Base-by-base conservation (phyloP, 257 asterid genomes). In the Phtheirospermum japonicum region DNA sequence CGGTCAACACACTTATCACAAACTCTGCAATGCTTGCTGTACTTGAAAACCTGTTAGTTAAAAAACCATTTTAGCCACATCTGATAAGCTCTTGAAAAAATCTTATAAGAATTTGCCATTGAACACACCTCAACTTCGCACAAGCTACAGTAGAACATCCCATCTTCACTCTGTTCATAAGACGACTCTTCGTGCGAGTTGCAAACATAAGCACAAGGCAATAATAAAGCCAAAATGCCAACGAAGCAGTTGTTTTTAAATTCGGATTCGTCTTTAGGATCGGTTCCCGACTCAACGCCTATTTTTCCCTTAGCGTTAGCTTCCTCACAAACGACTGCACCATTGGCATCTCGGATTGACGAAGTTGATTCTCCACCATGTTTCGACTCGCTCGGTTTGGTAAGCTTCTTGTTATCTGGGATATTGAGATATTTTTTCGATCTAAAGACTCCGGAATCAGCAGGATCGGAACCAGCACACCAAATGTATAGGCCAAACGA, bases 21-120 rank as follows among this genome's bases (percentile, higher is more conserved):
- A 26, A 92, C 97, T 79, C 99, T 82, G 57, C 99, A 92, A 64
- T 92, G 99, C 85, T 92, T 92, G 88, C 99, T 92, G 82, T 85
- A 89, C 79, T 87, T 93, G 75, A 72, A 87, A 70, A 93, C 99
- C 99, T 93, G 83, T 69, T 72, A 76, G 62, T 73, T 33, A 13
- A 45, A 17, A 12, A 73, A 43, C 6, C 19, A 31, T n/a, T 63
- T 64, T 46, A 45, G n/a, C n/a, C n/a, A n/a, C n/a, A n/a, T n/a
- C n/a, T n/a, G n/a, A n/a, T n/a, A n/a, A n/a, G n/a, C n/a, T n/a
- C n/a, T n/a, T n/a, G n/a, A n/a, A n/a, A n/a, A n/a, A n/a, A n/a
- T n/a, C n/a, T 11, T 43, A 11, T n/a, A 42, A 42, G 49, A 42
- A n/a, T n/a, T n/a, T n/a, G n/a, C n/a, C 42, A 36, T 6, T 36